A percentile compares a stretch with the other conserved stretches of the same genome.
Conservation (phyloP, 768 basidiomycete species). For the Stropharia rugosoannulata region DNA sequence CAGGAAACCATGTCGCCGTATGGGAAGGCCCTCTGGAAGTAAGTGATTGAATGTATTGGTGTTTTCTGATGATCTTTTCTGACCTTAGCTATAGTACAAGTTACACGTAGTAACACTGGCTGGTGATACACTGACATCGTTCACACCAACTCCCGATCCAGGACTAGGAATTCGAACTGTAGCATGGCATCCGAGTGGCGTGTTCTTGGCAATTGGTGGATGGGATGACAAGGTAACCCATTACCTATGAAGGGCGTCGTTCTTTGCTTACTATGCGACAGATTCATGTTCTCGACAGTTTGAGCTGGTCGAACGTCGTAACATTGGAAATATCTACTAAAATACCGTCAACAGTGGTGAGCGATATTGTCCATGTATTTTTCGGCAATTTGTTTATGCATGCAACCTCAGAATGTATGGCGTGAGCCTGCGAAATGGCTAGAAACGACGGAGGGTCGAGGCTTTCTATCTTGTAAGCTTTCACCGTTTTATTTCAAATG, state of each 20-base stretch:
- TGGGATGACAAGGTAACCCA: conserved; percentile 81
- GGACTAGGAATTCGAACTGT: conserved; percentile 80
- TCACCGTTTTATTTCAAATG: background rate
- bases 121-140: conserved; percentile 63
- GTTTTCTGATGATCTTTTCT: background rate
- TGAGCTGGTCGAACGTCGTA: conserved; percentile 70
- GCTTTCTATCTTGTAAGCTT: conserved; percentile 79
- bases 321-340: conserved; percentile 63
- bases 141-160: conserved; percentile 73
- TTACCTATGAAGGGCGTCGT: background rate
- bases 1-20: conserved; percentile 69
- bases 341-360: conserved; percentile 55
- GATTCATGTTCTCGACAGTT: conserved; percentile 74
- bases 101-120: conserved; percentile 67
- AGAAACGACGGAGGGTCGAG: conserved; percentile 78
- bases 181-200: conserved; percentile 85
- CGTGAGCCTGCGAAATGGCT: conserved; percentile 85
- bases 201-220: conserved; percentile 79
- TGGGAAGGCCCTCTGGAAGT: conserved; percentile 91
- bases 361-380: conserved; percentile 21
- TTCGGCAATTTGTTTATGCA: background rate
- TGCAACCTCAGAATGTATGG: conserved; percentile 65
- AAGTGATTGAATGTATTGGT: conserved; percentile 11
- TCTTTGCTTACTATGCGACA: conserved; percentile 25
- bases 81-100: conserved; percentile 58